Conservation (phyloP, 768 basidiomycete species). For the Boletus subparvulus region DNA sequence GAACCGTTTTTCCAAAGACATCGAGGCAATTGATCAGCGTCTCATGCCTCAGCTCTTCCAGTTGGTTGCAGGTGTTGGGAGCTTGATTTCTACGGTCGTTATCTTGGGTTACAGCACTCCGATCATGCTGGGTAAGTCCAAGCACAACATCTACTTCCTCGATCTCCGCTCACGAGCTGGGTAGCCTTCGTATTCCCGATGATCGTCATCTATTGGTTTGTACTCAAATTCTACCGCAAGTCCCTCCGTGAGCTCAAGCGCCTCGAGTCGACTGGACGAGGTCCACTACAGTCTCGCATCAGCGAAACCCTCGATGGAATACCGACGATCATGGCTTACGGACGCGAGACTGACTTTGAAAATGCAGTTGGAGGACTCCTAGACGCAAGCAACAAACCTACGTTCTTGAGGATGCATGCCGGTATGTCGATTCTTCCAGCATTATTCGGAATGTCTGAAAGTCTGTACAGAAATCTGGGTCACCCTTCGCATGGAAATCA, state of each 20-base stretch:
- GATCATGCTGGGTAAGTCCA: conserved; percentile 38
- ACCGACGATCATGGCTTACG: conserved; percentile 48
- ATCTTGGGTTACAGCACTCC: conserved; percentile 28
- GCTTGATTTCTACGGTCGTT: conserved; percentile 22
- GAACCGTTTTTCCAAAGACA: conserved; percentile 47
- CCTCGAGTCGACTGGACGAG: conserved; percentile 44
- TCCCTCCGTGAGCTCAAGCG: conserved; percentile 48
- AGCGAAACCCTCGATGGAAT: conserved; percentile 50
- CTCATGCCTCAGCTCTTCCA: conserved; percentile 34
- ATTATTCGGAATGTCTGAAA: background rate
- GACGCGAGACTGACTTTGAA: conserved; percentile 30
- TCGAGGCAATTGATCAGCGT: conserved; percentile 41
- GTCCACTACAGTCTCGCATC: conserved; percentile 52
- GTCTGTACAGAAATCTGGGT: conserved; percentile 31
- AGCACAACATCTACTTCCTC: conserved; percentile 10
- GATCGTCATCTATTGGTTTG: conserved; percentile 39
- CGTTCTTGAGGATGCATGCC: conserved; percentile 27
- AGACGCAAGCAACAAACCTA: conserved; percentile 29
- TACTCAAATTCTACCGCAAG: conserved; percentile 48
- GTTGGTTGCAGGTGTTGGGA: conserved; percentile 23
- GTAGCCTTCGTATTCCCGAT: conserved; percentile 26
- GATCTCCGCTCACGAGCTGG: conserved; percentile 18
- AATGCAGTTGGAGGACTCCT: conserved; percentile 22
- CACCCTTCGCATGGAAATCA: conserved; percentile 31
- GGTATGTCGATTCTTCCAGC: conserved; percentile 13